These are phyloP conservation scores for Aegilops bicornis DNA, from an alignment of 176 grass and related monocot genomes.

Conservation along the genomic window DNA sequence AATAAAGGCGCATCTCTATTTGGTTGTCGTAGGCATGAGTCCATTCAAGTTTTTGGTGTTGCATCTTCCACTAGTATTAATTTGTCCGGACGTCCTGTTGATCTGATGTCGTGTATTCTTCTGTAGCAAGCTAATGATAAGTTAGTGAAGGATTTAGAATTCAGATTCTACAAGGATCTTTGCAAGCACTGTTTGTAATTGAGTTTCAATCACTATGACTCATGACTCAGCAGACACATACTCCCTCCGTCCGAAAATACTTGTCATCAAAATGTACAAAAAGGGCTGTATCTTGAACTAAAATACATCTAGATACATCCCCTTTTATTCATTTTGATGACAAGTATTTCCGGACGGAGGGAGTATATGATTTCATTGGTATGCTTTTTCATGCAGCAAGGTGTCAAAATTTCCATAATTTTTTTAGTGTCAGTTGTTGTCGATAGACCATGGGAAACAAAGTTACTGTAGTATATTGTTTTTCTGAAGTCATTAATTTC, in stretches of 20 bases:
- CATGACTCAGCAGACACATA: neutral
- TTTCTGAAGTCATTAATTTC: neutral
- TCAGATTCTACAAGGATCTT: neutral
- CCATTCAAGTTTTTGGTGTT: conserved; percentile 48
- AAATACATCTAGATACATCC: too few species aligned
- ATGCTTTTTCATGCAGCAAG: neutral
- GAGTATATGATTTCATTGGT: neutral
- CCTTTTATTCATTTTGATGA: too few species aligned
- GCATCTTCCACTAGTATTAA: conserved; percentile 40
- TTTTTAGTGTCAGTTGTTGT: neutral
- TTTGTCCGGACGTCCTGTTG: neutral
- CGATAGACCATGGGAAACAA: neutral
- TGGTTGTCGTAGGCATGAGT: conserved; percentile 45
- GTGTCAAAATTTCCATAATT: neutral
- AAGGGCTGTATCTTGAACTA: too few species aligned
- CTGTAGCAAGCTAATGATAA: neutral
- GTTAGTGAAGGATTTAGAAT: neutral
- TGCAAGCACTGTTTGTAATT: neutral
- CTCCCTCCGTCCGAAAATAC: too few species aligned
- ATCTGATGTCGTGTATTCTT: conserved; percentile 13
- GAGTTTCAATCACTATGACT: conserved; percentile 16
- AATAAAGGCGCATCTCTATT: conserved; percentile 53
- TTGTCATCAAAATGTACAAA: too few species aligned
- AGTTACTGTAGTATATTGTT: too few species aligned
- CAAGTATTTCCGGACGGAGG: too few species aligned